Base-by-base conservation (phyloP, 345 rosid genomes). In the Brassica cretica region DNA sequence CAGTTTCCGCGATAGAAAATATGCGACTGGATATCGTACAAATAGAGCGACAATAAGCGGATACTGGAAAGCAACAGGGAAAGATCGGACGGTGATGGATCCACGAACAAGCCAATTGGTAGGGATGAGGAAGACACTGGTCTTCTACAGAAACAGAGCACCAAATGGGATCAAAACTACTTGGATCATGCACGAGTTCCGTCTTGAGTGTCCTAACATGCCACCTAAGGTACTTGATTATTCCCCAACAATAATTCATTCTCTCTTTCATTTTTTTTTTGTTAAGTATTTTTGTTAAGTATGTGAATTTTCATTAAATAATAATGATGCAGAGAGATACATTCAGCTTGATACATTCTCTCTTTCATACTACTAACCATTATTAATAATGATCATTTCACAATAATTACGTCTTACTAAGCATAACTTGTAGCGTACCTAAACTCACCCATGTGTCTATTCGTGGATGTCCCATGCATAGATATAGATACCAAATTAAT, bases 161-260 rank as follows among this genome's bases (percentile, higher is more conserved):
- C 99, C 99, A 0, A 87, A 91, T 68, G 99, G 99, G 41, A 89
- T 90, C 85, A 95, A 95, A 82, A 89, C 96, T 0, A 93, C 94
- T 55, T 95, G 99, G 99, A 95, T 95, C 71, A 95, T 95, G 99
- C 99, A 95, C 69, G 99, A 95, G 80, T 95, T 93, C 77, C 98
- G 99, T 68, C 85, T 91, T 44, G 96, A 93, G 81, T 84, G 93
- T 79, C 97, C 94, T 72, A 96, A 88, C 19, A 86, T 91, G 93
- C 93, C 96, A 62, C 99, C 99, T 18, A 90, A 93, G 97, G 99
- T 95, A 64, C 78, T 68, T 64, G 74, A 27, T 77, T 64, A 64
- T 30, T 49, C 59, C 58, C 49, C 25, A 80, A 74, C 71, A 51
- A 12, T 61, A 11, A 8, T 19, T 55, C 32, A 14, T 56, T 70